These are phyloP conservation scores for Boletellus ananiceps DNA, from an alignment of 768 basidiomycete genomes.

Conservation along the genomic window DNA sequence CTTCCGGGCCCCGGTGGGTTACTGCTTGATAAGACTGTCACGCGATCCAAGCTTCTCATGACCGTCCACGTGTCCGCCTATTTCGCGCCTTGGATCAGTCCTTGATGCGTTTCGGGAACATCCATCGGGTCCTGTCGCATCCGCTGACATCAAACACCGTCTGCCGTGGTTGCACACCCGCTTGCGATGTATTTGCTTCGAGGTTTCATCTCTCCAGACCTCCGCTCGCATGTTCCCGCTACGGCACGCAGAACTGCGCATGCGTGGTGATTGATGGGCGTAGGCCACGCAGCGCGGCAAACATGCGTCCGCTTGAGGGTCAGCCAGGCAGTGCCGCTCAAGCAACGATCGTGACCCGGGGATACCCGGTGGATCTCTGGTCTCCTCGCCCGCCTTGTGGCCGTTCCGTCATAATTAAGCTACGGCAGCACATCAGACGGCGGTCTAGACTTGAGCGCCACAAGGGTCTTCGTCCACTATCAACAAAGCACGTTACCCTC, in stretches of 20 bases:
- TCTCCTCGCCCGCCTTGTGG: conserved; percentile 16
- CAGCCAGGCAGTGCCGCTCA: conserved; percentile 13
- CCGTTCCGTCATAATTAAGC: conserved; percentile 17
- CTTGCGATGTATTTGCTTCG: conserved; percentile 8
- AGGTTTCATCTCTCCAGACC: conserved; percentile 16
- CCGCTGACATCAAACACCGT: conserved; percentile 5
- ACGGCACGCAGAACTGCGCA: conserved; percentile 25
- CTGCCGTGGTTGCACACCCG: conserved; percentile 4
- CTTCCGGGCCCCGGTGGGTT: conserved; percentile 13
- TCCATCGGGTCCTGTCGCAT: conserved; percentile 2
- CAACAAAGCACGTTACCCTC: conserved; percentile 17
- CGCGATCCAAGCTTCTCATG: conserved; percentile 2
- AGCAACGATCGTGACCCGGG: conserved; percentile 19
- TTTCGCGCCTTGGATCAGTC: conserved; percentile 2
- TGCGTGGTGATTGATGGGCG: conserved; percentile 29
- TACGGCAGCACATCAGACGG: conserved; percentile 7
- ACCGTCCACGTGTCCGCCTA: conserved; percentile 4
- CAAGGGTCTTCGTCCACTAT: conserved; percentile 15
- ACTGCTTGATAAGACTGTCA: conserved; percentile 1
- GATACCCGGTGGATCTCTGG: conserved; percentile 17
- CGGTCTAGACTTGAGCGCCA: conserved; percentile 8
- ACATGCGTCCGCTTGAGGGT: conserved; percentile 12
- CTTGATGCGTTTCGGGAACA: conserved; percentile 2
- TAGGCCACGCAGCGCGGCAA: conserved; percentile 19
- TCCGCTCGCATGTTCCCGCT: conserved; percentile 21